Evolutionary conservation across 495 filamentous ascomycete genomes (phyloP), one percentile per base, ranked within the genome.

Genomic region (Friedmanniomyces simplex): DNA sequence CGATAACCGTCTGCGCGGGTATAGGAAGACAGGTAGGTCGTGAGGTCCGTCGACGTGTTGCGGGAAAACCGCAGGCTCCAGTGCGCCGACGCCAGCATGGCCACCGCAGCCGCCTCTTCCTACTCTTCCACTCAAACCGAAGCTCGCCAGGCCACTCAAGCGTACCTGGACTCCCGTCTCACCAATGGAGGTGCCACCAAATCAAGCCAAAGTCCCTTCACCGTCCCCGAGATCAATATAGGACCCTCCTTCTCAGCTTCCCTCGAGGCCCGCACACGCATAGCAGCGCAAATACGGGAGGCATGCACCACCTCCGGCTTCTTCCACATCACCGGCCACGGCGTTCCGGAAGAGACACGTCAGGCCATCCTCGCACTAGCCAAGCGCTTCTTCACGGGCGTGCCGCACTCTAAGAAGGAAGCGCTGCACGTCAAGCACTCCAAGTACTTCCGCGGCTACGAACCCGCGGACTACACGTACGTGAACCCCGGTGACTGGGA

Each of bases 311-410:
- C 50, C n/a, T 68, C 74, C 58, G 76, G 76, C 21, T 79, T 79
- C 60, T 78, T 79, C 68, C 74, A 77, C 57, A 69, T 75, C 56
- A 73, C 63, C 1, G 72, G 72, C 61, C 77, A 79, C 52, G 69
- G 71, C 43, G 67, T 79, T 4, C 62, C 71, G 21, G 39, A 60
- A 21, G 47, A 30, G 2, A 12, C 41, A 34, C 67, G 69, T 42
- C 37, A 64, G 13, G 60, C 26, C 0, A 32, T 72, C 12, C 32
- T 73, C n/a, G n/a, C 59, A 25, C 46, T 54, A 26, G 52, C 61
- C 0, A 58, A 61, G 5, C 64, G 42, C 13, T 58, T 74, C 30
- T 72, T 73, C 70, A 48, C 58, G 28, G 30, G 22, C 70, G 43
- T 65, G 66, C 18, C 36, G 45, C 10, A 71, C 70, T 48, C 65